Conservation (phyloP, 2,329 filamentous ascomycete genomes). For the Harringtonia lauricola region DNA sequence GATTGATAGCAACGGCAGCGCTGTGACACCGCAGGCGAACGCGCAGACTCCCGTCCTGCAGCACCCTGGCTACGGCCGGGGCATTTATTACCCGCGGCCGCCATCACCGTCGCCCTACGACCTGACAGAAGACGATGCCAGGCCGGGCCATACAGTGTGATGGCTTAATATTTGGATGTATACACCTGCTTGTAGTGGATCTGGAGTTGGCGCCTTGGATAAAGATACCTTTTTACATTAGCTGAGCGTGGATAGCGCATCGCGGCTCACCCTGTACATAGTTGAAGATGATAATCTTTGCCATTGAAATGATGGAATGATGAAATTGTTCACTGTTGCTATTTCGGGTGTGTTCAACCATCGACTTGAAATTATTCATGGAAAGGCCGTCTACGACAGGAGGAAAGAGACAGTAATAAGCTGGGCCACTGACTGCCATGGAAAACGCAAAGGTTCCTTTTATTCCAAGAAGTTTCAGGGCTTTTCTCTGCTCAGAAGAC, state of each 20-base stretch:
- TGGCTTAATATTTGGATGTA: background rate
- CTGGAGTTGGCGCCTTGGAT: background rate
- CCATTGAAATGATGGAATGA: background rate
- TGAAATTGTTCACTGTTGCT: too few species aligned
- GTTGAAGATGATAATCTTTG: too few species aligned
- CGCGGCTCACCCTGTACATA: too few species aligned
- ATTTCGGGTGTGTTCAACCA: too few species aligned
- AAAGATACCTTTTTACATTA: background rate
- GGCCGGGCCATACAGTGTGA: conserved; percentile 3
- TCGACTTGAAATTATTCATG: too few species aligned
- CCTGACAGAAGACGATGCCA: conserved; percentile 8
- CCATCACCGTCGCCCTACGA: conserved; percentile 1
- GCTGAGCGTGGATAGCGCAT: too few species aligned
- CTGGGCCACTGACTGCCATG: too few species aligned
- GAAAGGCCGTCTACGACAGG: too few species aligned
- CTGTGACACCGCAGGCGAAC: conserved; percentile 1
- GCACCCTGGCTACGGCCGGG: conserved; percentile 35
- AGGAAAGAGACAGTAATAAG: too few species aligned
- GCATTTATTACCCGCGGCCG: conserved; percentile 5
- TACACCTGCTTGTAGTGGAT: background rate
- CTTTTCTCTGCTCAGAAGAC: too few species aligned
- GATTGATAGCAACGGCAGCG: conserved; percentile 24
- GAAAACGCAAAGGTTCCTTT: too few species aligned
- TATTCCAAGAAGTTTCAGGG: too few species aligned
- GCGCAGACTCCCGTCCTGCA: conserved; percentile 28